A percentile compares a stretch with the other conserved stretches of the same genome.
These are phyloP conservation scores for Penicillium sp. DNA, from an alignment of 2,329 filamentous ascomycete species.

Conservation along the genomic window DNA sequence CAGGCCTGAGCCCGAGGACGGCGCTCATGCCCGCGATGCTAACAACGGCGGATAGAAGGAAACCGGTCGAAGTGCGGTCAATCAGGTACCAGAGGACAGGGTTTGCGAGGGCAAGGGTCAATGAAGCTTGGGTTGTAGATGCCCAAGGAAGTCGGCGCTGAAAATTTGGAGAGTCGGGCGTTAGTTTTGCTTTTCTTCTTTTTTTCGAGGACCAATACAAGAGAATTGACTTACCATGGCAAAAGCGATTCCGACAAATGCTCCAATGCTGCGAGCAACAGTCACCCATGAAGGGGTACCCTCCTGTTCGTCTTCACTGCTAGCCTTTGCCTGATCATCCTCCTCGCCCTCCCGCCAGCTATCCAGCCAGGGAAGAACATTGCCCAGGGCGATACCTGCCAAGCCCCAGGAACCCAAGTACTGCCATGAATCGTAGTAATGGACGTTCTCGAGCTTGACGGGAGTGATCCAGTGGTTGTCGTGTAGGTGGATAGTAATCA, in stretches of 20 bases:
- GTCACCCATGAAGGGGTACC: conserved; percentile 59
- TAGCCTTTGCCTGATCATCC: conserved; percentile 22
- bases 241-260: conserved; percentile 68
- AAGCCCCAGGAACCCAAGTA: conserved; percentile 80
- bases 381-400: conserved; percentile 71
- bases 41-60: conserved; percentile 70
- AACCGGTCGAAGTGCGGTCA: conserved; percentile 79
- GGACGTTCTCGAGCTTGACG: conserved; percentile 55
- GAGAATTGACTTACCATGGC: conserved; percentile 65
- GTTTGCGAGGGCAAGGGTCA: conserved; percentile 84
- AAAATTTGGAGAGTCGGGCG: conserved; percentile 7
- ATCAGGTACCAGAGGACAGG: conserved; percentile 95
- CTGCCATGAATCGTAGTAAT: conserved; percentile 51
- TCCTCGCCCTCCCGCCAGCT: conserved; percentile 59
- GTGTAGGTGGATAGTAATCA: conserved; percentile 74
- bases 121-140: conserved; percentile 85
- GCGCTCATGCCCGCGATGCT: conserved; percentile 68
- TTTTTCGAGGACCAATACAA: background rate
- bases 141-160: conserved; percentile 88
- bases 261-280: conserved; percentile 62
- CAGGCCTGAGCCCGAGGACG: conserved; percentile 69
- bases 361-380: conserved; percentile 79
- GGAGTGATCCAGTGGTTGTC: conserved; percentile 59
- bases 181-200: background rate
- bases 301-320: conserved; percentile 30